Percentiles rank a stretch among this genome's conserved stretches.
Conservation (phyloP, 2,329 filamentous ascomycete genomes). For the Sphaerulina vaccinii region DNA sequence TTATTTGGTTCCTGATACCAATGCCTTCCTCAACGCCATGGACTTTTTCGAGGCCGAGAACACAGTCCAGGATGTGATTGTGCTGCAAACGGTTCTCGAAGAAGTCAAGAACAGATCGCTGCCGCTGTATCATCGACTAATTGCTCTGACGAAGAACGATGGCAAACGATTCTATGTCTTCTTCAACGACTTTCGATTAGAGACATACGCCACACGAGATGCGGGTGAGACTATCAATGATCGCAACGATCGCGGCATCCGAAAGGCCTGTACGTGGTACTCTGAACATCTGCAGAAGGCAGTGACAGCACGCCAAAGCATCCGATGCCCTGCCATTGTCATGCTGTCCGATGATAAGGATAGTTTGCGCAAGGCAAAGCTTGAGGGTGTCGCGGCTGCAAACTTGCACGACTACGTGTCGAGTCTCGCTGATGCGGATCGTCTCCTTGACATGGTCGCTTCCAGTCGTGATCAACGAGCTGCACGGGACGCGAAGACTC, state of each 20-base stretch:
- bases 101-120: conserved; percentile 91
- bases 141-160: conserved; percentile 88
- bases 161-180: conserved; percentile 98
- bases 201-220: conserved; percentile 78
- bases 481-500: conserved; percentile 62
- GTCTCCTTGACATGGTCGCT: conserved; percentile 88
- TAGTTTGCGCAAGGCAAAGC: conserved; percentile 77
- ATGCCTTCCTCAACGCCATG: conserved; percentile 92
- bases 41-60: conserved; percentile 88
- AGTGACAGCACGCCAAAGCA: conserved; percentile 53
- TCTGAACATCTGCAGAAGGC: conserved; percentile 71
- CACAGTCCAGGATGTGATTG: conserved; percentile 95
- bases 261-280: conserved; percentile 87
- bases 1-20: conserved; percentile 94
- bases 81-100: conserved; percentile 93
- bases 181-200: conserved; percentile 95
- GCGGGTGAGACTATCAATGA: conserved; percentile 89
- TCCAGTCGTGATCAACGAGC: conserved; percentile 69
- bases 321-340: conserved; percentile 70
- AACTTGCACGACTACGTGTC: conserved; percentile 74
- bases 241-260: conserved; percentile 88
- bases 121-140: conserved; percentile 89
- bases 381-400: conserved; percentile 68
- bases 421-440: conserved; percentile 77
- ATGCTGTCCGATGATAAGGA: conserved; percentile 93